Base-by-base conservation (phyloP, 345 rosid species). In the Fremontodendron californicum region DNA sequence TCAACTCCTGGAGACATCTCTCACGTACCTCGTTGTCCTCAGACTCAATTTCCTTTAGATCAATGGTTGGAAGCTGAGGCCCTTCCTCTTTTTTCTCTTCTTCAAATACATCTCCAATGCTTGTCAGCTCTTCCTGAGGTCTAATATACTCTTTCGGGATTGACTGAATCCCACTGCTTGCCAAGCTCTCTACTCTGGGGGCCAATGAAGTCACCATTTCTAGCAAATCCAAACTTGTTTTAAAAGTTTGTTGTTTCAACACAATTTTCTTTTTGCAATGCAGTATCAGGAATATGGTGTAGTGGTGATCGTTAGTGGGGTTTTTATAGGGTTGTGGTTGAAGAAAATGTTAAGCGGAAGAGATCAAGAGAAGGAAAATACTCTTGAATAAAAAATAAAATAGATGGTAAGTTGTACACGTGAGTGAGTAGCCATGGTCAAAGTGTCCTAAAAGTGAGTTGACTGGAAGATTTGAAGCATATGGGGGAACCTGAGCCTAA, bases 91-190 rank as follows among this genome's bases (percentile, higher is more conserved):
- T 91, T 85, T 87, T 85, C 88, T 85, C 99, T 73, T 93, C 97
- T 62, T 86, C 90, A n/a, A 96, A 96, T 9, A 96, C 81, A 51
- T 96, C 65, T 5, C 87, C 81, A n/a, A 93, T 87, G 88, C 88
- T 87, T 11, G 78, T 78, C 2, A 96, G 90, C 87, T 96, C 98
- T 79, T 92, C 95, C 58, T 89, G 33, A 1, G 93, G 92, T 62
- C 99, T 87, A 31, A 96, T 75, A 49, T 96, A 93, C 63, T 93
- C 97, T 80, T 85, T 84, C 0, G 95, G 99, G 80, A 96, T 93
- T 0, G 94, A 80, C 29, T 79, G 54, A 63, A 90, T 90, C 79
- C 97, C 97, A 55, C 97, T 92, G 76, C 81, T 85, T 2, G 98
- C 54, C 83, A 96, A 65, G 77, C 83, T 89, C 87, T 92, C 97